Conservation (phyloP, 2,329 filamentous ascomycete genomes). For the Fusarium sp. region DNA sequence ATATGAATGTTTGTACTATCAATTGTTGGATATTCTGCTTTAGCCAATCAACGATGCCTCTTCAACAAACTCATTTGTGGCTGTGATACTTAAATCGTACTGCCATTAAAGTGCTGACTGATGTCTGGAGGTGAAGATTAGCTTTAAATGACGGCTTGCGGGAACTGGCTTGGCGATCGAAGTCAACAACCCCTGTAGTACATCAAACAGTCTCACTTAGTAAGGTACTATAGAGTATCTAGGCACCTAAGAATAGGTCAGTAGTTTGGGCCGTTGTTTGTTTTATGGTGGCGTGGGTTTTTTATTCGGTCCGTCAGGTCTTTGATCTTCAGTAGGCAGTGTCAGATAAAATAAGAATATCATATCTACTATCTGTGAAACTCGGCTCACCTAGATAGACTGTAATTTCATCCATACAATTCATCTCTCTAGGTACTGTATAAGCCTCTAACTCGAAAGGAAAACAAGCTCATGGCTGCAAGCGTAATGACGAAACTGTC, state of each 20-base stretch:
- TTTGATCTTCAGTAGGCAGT: not conserved
- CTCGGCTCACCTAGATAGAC: not conserved
- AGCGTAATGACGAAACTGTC: slow-evolving; percentile 38
- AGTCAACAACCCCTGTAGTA: slow-evolving; percentile 30
- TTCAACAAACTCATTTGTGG: not conserved
- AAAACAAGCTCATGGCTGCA: slow-evolving; percentile 40
- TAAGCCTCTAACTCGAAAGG: slow-evolving; percentile 21
- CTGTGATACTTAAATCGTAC: not conserved
- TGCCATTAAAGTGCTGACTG: not conserved
- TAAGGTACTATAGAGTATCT: not conserved
- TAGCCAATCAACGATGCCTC: not conserved
- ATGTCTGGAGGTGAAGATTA: not conserved
- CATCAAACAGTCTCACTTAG: slow-evolving; percentile 17
- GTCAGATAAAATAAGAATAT: not conserved
- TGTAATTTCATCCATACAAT: not conserved
- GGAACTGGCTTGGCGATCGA: slow-evolving; percentile 32
- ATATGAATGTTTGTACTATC: not conserved
- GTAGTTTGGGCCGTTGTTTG: not conserved
- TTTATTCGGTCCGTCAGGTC: not conserved
- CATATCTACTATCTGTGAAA: not conserved
- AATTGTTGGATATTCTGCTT: not conserved
- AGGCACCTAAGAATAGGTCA: not conserved
- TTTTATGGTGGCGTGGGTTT: not conserved
- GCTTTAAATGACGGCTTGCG: slow-evolving; percentile 1
- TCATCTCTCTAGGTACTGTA: not conserved